Evolutionary conservation across 2,329 filamentous ascomycete species (phyloP).

Genomic region (Curvularia sp.): DNA sequence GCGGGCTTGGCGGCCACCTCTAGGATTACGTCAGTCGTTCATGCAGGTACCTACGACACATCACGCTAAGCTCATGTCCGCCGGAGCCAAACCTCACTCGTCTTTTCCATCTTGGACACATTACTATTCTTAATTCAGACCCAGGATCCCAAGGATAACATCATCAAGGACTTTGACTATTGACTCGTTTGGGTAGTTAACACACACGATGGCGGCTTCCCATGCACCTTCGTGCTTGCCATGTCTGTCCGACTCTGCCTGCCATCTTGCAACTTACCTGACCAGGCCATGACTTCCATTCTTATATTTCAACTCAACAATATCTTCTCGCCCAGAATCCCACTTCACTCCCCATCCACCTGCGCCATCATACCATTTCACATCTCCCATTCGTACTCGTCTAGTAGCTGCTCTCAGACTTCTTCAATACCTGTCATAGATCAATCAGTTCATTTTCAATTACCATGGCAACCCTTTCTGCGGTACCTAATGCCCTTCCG

Average conservation of each 20-base stretch:
- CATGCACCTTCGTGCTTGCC: conserved; percentile 2
- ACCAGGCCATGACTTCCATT: conserved; percentile 8
- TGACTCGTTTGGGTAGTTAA: background rate
- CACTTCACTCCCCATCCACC: conserved; percentile 6
- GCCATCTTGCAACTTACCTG: background rate
- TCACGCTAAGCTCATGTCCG: conserved; percentile 12
- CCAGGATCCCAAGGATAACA: background rate
- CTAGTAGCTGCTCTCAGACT: background rate
- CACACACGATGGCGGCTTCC: background rate
- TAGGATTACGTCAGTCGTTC: conserved; percentile 25
- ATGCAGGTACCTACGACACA: conserved; percentile 23
- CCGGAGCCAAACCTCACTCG: background rate
- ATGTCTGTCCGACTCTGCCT: background rate
- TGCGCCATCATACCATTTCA: conserved; percentile 3
- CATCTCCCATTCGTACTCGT: background rate
- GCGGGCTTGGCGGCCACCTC: conserved; percentile 18
- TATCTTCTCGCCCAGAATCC: background rate
- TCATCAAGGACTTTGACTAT: background rate
- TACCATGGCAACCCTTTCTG: conserved; percentile 3
- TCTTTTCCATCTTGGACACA: background rate
- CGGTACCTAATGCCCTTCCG: background rate
- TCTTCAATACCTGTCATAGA: conserved; percentile 4
- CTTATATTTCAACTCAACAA: background rate
- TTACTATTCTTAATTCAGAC: too few species aligned
- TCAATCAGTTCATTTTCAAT: background rate